A percentile compares a stretch with the other conserved stretches of the same genome.
Conservation (phyloP, 2,329 filamentous ascomycete genomes). For the Ophiostoma himal-ulmi region DNA sequence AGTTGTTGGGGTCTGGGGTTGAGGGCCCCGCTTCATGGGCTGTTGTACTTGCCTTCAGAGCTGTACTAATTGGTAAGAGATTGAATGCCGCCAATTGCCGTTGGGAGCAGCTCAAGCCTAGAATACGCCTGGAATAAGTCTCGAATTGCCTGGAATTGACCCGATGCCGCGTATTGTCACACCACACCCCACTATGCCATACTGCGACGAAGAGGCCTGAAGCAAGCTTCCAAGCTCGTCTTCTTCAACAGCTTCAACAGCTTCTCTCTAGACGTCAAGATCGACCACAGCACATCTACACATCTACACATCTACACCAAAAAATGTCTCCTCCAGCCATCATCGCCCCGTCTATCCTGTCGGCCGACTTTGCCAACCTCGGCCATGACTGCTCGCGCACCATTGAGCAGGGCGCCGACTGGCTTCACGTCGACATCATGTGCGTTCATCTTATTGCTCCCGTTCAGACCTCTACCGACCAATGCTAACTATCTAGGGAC, state of each 20-base stretch:
- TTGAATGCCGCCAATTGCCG: not conserved
- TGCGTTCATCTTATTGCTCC: conserved; percentile 32
- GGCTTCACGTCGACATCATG: conserved; percentile 93
- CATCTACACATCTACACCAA: not conserved
- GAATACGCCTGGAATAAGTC: not conserved
- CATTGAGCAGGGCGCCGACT: conserved; percentile 81
- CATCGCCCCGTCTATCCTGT: conserved; percentile 96
- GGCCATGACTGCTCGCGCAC: conserved; percentile 81
- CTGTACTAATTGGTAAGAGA: not conserved
- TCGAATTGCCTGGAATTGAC: not conserved
- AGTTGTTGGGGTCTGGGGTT: conserved; percentile 8
- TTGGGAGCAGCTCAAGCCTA: not conserved
- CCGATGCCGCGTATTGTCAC: not conserved
- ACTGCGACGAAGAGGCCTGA: not conserved
- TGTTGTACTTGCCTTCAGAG: not conserved
- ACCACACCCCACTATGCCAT: conserved; percentile 9
- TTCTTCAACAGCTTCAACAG: not conserved
- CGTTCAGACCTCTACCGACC: not conserved
- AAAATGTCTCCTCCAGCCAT: conserved; percentile 83
- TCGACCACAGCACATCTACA: not conserved
- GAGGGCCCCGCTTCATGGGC: not conserved
- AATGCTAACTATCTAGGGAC: conserved; percentile 57
- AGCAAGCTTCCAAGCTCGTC: conserved; percentile 1
- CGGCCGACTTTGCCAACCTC: conserved; percentile 87
- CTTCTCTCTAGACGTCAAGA: not conserved